A percentile compares a stretch with the other conserved stretches of the same genome.
These are phyloP conservation scores for Aspergillus flavus DNA, from an alignment of 2,329 filamentous ascomycete genomes.

Conservation along the genomic window DNA sequence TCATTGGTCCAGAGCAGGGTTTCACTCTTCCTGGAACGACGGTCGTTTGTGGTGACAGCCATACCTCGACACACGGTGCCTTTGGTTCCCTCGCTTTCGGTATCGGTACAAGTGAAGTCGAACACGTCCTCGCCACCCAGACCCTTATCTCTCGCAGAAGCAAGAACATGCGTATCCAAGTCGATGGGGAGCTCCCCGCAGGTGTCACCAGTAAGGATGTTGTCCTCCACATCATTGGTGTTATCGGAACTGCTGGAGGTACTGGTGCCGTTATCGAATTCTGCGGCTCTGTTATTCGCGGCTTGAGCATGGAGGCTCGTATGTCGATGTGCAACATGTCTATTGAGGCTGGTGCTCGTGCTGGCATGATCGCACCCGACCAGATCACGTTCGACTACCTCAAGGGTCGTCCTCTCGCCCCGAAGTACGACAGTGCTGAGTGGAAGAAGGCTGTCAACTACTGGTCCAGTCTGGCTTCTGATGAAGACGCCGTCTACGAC, in stretches of 20 bases:
- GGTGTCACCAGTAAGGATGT: conserved; percentile 97
- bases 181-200: conserved; percentile 84
- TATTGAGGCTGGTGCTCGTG: conserved; percentile 91
- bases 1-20: conserved; percentile 97
- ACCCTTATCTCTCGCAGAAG: conserved; percentile 91
- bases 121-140: conserved; percentile 96
- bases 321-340: conserved; percentile 99
- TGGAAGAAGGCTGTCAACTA: conserved; percentile 88
- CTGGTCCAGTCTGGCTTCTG: conserved; percentile 84
- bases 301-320: conserved; percentile 90
- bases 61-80: conserved; percentile 96
- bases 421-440: conserved; percentile 78
- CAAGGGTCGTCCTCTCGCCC: conserved; percentile 85
- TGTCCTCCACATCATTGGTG: conserved; percentile 86
- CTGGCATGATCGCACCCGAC: conserved; percentile 95
- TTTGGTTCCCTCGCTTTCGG: conserved; percentile 94
- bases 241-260: conserved; percentile 92
- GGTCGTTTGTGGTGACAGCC: conserved; percentile 95
- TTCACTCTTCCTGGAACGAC: conserved; percentile 98
- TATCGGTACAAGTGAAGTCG: conserved; percentile 97
- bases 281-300: conserved; percentile 89
- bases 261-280: conserved; percentile 96
- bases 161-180: conserved; percentile 98
- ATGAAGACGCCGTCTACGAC: conserved; percentile 87
- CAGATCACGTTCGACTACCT: conserved; percentile 94